Conservation (phyloP, 192 early-diverging fungal genomes). For the Umbelopsis sp. region DNA sequence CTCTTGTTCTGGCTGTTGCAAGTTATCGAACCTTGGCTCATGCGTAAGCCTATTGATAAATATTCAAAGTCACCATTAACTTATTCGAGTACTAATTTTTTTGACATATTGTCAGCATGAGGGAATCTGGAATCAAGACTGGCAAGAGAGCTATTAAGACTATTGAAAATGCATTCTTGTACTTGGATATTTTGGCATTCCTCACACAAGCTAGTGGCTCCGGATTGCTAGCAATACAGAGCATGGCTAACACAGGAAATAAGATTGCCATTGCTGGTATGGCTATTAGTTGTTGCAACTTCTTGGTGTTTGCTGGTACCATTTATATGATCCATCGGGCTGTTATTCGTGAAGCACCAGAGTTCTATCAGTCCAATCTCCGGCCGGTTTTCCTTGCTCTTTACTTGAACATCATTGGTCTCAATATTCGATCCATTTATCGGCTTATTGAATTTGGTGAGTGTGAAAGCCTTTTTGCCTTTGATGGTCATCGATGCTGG, state of each 20-base stretch:
- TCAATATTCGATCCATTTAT: slow-evolving; percentile 48
- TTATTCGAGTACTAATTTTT: not conserved
- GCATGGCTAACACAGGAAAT: slow-evolving; percentile 31
- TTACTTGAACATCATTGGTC: slow-evolving; percentile 33
- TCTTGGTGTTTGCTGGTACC: slow-evolving; percentile 40
- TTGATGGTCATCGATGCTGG: not conserved
- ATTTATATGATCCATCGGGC: slow-evolving; percentile 30
- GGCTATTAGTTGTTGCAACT: slow-evolving; percentile 42
- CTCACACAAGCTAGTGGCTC: slow-evolving; percentile 46
- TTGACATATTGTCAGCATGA: not conserved
- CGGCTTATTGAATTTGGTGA: slow-evolving; percentile 47
- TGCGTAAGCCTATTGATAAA: not conserved
- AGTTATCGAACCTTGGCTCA: slow-evolving; percentile 11
- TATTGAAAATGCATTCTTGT: slow-evolving; percentile 35
- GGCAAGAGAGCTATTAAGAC: not conserved
- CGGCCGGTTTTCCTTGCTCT: slow-evolving; percentile 33
- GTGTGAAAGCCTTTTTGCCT: not conserved
- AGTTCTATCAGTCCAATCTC: slow-evolving; percentile 26
- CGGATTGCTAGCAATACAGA: slow-evolving; percentile 37
- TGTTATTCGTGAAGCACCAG: slow-evolving; percentile 12
- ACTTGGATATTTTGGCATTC: slow-evolving; percentile 46
- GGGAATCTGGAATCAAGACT: not conserved
- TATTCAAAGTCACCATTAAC: not conserved
- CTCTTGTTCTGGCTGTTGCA: slow-evolving; percentile 16
- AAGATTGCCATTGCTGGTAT: slow-evolving; percentile 45